Percentiles rank a stretch among this genome's conserved stretches.
These are phyloP conservation scores for Fusarium scirpi DNA, from an alignment of 2,329 filamentous ascomycete genomes.

Conservation along the genomic window DNA sequence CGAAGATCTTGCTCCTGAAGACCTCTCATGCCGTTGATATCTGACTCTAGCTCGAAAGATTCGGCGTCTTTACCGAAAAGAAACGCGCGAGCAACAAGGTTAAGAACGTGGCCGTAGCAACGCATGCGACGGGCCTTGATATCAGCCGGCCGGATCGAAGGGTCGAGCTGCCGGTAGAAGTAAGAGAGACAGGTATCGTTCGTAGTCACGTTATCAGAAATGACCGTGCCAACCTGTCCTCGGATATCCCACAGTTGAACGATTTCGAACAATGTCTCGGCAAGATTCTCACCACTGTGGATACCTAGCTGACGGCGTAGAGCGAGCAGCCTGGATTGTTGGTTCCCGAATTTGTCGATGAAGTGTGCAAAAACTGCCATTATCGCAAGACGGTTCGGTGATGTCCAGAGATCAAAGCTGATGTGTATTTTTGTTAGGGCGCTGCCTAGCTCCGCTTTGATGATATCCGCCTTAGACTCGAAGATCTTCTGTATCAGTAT, in stretches of 20 bases:
- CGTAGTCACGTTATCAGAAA: not conserved
- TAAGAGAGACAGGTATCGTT: not conserved
- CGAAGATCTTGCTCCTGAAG: not conserved
- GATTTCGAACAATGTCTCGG: not conserved
- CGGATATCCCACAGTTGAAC: not conserved
- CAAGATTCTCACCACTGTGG: not conserved
- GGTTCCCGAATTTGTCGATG: not conserved
- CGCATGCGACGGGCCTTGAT: not conserved
- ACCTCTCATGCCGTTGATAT: not conserved
- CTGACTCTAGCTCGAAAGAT: not conserved
- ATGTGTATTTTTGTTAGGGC: too few relatives aligned
- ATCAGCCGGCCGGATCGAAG: not conserved
- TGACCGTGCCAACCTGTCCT: not conserved
- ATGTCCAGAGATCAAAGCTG: not conserved
- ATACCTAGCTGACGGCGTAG: not conserved
- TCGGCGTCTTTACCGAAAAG: conserved; percentile 10
- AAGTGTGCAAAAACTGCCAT: not conserved
- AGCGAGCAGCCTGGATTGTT: not conserved
- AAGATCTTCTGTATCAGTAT: too few relatives aligned
- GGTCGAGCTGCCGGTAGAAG: not conserved
- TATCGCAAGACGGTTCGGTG: not conserved
- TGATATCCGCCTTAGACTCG: too few relatives aligned
- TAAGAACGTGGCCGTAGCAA: conserved; percentile 10
- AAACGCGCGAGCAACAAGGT: conserved; percentile 11
- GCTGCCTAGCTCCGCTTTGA: too few relatives aligned